phyloP scores from a whole-genome alignment of 169 alveolate genomes.

The Plasmodium malariae region DNA sequence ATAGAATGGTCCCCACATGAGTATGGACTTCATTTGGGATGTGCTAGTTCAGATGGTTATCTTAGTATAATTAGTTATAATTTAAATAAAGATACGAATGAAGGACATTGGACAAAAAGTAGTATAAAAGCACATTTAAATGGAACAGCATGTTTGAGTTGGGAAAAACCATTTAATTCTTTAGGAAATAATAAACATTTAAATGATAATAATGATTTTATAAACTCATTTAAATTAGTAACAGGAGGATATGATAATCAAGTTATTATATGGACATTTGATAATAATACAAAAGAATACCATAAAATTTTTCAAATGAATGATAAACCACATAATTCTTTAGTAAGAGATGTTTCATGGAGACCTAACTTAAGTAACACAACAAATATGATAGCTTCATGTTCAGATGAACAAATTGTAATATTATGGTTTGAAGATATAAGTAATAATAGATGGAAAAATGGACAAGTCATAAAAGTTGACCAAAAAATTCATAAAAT shows the following conservation, averaged over 20 bases:
- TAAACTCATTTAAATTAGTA: conserved; percentile 85
- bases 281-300: conserved; percentile 82
- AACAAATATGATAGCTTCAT: conserved; percentile 85
- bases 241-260: conserved; percentile 91
- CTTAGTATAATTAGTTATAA: conserved; percentile 79
- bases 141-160: conserved; percentile 87
- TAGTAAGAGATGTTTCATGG: conserved; percentile 93
- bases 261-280: conserved; percentile 88
- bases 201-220: conserved; percentile 46
- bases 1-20: conserved; percentile 90
- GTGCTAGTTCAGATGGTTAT: conserved; percentile 86
- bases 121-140: conserved; percentile 85
- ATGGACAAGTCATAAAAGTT: conserved; percentile 47
- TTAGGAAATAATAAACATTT: conserved; percentile 57
- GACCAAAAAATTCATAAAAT: conserved; percentile 57
- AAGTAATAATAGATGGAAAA: conserved; percentile 58
- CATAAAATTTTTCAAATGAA: conserved; percentile 75
- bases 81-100: conserved; percentile 56
- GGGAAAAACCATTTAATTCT: conserved; percentile 86
- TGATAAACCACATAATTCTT: conserved; percentile 83
- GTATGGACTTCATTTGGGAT: conserved; percentile 87
- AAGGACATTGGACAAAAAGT: conserved; percentile 82
- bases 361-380: conserved; percentile 83
- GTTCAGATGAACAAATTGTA: conserved; percentile 83
- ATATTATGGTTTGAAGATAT: conserved; percentile 82